phyloP scores from a whole-genome alignment of 352 stramenopile genomes.

The Blastocystis sp. region DNA sequence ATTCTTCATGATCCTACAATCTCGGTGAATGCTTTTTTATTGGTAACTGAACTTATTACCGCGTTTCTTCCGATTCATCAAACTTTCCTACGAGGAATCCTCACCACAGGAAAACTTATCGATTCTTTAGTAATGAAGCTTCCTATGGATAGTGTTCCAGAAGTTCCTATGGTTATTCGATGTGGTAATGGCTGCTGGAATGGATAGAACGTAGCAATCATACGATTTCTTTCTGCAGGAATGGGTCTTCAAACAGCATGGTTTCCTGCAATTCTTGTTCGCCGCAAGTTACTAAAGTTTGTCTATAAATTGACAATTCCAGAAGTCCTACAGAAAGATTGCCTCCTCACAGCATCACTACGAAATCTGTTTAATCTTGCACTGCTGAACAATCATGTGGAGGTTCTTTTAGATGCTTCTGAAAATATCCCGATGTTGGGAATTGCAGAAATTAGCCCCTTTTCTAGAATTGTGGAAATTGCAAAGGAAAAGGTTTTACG shows the following conservation, averaged over 20 bases:
- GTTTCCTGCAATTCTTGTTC: neutral
- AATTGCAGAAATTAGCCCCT: neutral
- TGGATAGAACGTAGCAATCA: neutral
- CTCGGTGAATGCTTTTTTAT: neutral
- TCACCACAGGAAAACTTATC: neutral
- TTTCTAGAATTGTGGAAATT: neutral
- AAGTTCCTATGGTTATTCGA: neutral
- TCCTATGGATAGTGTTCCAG: neutral
- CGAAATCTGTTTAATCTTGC: neutral
- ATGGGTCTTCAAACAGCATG: neutral
- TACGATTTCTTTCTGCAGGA: neutral
- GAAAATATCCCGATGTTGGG: neutral
- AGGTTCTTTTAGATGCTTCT: neutral
- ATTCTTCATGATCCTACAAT: neutral
- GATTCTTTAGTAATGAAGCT: neutral
- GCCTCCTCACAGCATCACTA: neutral
- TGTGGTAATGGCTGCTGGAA: neutral
- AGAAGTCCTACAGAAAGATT: neutral
- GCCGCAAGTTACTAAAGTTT: neutral
- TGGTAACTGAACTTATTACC: neutral
- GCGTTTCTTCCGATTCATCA: neutral
- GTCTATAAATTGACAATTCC: neutral
- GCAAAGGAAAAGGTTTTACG: neutral
- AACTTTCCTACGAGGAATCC: neutral
- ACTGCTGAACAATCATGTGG: neutral